A percentile compares a stretch with the other conserved stretches of the same genome.
phyloP scores from a whole-genome alignment of 306 rosid genomes.

The Prunus davidiana region DNA sequence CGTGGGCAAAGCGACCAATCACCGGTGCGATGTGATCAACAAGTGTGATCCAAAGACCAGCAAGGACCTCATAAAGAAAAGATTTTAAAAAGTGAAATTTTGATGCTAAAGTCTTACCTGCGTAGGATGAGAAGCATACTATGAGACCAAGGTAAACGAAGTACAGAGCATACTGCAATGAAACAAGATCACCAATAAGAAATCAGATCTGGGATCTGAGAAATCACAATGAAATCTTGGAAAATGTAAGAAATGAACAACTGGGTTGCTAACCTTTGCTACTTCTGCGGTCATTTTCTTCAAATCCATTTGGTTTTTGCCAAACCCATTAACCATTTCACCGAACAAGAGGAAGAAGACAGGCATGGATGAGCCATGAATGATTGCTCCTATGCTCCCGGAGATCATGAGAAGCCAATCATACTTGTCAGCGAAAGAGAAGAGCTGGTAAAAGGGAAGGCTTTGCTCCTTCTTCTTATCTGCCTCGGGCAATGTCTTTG shows the following conservation, averaged over 20 bases:
- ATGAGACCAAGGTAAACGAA: slow-evolving; percentile 91
- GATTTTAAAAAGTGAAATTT: background rate
- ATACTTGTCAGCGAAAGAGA: slow-evolving; percentile 85
- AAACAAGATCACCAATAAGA: background rate
- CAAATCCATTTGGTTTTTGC: slow-evolving; percentile 82
- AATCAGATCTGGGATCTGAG: slow-evolving; percentile 57
- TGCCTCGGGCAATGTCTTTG: slow-evolving; percentile 75
- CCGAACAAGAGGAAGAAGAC: slow-evolving; percentile 93
- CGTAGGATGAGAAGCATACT: slow-evolving; percentile 89
- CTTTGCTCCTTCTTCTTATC: slow-evolving; percentile 97
- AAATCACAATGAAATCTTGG: background rate
- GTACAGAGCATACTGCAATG: slow-evolving; percentile 84
- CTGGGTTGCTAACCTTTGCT: slow-evolving; percentile 51
- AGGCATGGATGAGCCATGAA: slow-evolving; percentile 98
- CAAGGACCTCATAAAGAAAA: background rate
- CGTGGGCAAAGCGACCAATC: background rate
- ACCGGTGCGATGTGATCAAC: background rate
- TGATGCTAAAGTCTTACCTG: slow-evolving; percentile 47
- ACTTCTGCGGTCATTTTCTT: slow-evolving; percentile 91
- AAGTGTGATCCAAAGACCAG: background rate
- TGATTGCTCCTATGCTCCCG: slow-evolving; percentile 83
- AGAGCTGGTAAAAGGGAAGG: slow-evolving; percentile 79
- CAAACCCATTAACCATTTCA: slow-evolving; percentile 95
- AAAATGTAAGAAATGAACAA: background rate
- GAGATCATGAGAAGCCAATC: slow-evolving; percentile 71